These are phyloP conservation scores for Monilinia aucupariae DNA, from an alignment of 2,329 filamentous ascomycete species.

Conservation along the genomic window DNA sequence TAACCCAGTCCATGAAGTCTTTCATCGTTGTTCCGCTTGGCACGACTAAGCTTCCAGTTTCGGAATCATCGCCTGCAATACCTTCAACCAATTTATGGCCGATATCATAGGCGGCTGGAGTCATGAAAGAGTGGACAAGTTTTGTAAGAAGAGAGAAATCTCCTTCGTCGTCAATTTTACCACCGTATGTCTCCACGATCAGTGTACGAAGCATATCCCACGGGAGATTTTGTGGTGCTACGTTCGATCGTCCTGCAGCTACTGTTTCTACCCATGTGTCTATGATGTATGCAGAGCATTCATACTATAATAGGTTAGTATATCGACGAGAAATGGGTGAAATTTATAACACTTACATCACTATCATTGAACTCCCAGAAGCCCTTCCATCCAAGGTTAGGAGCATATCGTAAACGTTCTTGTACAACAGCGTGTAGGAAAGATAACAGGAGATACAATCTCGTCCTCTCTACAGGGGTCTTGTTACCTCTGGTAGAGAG, in stretches of 20 bases:
- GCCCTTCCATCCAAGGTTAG: slow-evolving; percentile 91
- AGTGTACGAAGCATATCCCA: slow-evolving; percentile 94
- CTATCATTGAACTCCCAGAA: slow-evolving; percentile 99
- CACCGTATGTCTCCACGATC: slow-evolving; percentile 90
- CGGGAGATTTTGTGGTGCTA: slow-evolving; percentile 87
- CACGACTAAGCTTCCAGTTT: slow-evolving; percentile 60
- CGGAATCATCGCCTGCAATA: slow-evolving; percentile 39
- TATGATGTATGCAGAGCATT: slow-evolving; percentile 93
- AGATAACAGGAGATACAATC: slow-evolving; percentile 83
- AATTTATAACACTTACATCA: slow-evolving; percentile 64
- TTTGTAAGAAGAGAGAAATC: slow-evolving; percentile 71
- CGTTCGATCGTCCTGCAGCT: slow-evolving; percentile 80
- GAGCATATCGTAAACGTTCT: slow-evolving; percentile 89
- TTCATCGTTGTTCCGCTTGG: slow-evolving; percentile 75
- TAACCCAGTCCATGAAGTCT: slow-evolving; percentile 89
- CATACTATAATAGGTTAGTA: slow-evolving; percentile 59
- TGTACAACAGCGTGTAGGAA: slow-evolving; percentile 96
- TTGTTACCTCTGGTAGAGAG: slow-evolving; percentile 70
- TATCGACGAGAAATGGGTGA: slow-evolving; percentile 53
- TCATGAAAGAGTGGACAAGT: slow-evolving; percentile 74
- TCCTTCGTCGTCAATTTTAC: slow-evolving; percentile 88
- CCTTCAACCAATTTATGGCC: slow-evolving; percentile 82
- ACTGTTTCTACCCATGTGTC: slow-evolving; percentile 87
- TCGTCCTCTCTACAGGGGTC: slow-evolving; percentile 81
- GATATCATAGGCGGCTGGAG: slow-evolving; percentile 83